A percentile compares a stretch with the other conserved stretches of the same genome.
These are phyloP conservation scores for Cytidiella melzeri DNA, from an alignment of 768 basidiomycete species.

Conservation along the genomic window DNA sequence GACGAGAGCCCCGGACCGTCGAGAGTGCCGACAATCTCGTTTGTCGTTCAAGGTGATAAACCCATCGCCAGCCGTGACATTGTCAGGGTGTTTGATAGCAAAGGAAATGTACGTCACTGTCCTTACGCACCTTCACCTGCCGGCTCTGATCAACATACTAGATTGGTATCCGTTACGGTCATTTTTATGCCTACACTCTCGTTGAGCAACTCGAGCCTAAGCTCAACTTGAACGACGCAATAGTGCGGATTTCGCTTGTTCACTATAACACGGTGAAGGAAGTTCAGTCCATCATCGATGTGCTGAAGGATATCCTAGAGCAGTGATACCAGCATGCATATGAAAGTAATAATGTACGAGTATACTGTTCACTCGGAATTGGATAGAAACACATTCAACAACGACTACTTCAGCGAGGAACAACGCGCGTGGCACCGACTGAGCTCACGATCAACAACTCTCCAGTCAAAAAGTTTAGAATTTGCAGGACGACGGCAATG, in stretches of 20 bases:
- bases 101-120: slow-evolving; percentile 45
- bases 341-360: too few relatives aligned
- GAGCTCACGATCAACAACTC: too few relatives aligned
- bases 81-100: slow-evolving; percentile 58
- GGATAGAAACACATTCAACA: too few relatives aligned
- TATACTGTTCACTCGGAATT: too few relatives aligned
- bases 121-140: not conserved
- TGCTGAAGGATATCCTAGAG: slow-evolving; percentile 49
- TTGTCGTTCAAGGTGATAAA: slow-evolving; percentile 57
- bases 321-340: too few relatives aligned
- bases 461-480: too few relatives aligned
- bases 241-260: slow-evolving; percentile 70
- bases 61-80: slow-evolving; percentile 56
- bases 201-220: slow-evolving; percentile 47
- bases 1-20: slow-evolving; percentile 36
- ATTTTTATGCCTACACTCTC: slow-evolving; percentile 72
- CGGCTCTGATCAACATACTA: slow-evolving; percentile 21
- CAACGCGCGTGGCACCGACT: too few relatives aligned
- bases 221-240: slow-evolving; percentile 55
- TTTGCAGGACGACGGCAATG: too few relatives aligned
- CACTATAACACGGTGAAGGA: slow-evolving; percentile 78
- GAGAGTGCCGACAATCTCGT: slow-evolving; percentile 65
- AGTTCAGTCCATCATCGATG: slow-evolving; percentile 50
- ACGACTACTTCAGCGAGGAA: too few relatives aligned
- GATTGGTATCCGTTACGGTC: slow-evolving; percentile 75